Percentiles rank a stretch among this genome's conserved stretches.
Conservation (phyloP, 108 stramenopile genomes). For the Fragilaria crotonensis region DNA sequence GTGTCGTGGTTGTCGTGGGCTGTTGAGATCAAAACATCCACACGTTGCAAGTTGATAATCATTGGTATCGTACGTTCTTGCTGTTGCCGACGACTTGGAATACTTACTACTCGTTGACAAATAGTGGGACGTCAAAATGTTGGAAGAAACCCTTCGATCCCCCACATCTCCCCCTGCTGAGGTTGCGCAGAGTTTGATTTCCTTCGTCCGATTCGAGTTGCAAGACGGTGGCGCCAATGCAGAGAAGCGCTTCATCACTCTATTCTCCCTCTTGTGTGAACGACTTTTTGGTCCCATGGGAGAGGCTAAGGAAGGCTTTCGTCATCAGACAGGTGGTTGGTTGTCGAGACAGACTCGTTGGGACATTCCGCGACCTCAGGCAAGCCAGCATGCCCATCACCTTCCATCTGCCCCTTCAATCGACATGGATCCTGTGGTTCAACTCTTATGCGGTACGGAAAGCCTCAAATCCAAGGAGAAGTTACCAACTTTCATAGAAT, state of each 20-base stretch:
- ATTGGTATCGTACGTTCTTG: too few species aligned
- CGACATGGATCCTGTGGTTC: slow-evolving; percentile 65
- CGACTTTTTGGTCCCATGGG: slow-evolving; percentile 50
- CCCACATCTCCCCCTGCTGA: slow-evolving; percentile 57
- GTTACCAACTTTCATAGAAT: slow-evolving; percentile 47
- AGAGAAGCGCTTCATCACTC: slow-evolving; percentile 60
- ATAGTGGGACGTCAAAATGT: slow-evolving; percentile 35
- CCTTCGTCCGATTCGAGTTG: slow-evolving; percentile 67
- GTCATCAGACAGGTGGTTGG: slow-evolving; percentile 32
- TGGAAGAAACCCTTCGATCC: slow-evolving; percentile 41
- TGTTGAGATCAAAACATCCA: too few species aligned
- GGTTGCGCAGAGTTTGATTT: slow-evolving; percentile 59
- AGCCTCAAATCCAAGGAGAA: slow-evolving; percentile 2
- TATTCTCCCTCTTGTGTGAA: slow-evolving; percentile 59
- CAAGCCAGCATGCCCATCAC: neutral
- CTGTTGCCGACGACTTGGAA: too few species aligned
- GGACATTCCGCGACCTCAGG: slow-evolving; percentile 9
- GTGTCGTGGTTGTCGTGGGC: too few species aligned
- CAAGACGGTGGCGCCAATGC: slow-evolving; percentile 68
- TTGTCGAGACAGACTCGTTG: slow-evolving; percentile 26
- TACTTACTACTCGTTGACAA: too few species aligned
- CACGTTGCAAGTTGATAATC: too few species aligned
- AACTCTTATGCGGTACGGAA: slow-evolving; percentile 41
- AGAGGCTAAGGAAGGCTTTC: slow-evolving; percentile 8
- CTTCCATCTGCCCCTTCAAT: slow-evolving; percentile 18